phyloP scores from a whole-genome alignment of 768 basidiomycete species.

The Cyathus striatus region DNA sequence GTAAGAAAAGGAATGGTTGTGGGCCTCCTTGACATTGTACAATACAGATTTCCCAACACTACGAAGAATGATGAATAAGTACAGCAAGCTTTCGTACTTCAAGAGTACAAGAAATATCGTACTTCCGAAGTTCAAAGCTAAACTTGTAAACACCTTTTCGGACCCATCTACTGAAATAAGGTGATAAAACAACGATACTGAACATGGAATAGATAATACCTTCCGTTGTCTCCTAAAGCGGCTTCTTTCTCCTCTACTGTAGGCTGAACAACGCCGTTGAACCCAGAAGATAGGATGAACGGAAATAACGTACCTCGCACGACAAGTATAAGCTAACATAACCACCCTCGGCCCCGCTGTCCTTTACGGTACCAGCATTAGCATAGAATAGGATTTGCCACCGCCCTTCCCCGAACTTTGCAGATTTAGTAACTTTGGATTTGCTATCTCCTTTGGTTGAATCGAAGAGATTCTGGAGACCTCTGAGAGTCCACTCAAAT shows the following conservation, averaged over 20 bases:
- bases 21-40: conserved; percentile 71
- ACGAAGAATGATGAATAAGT: background rate
- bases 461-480: conserved; percentile 71
- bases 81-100: background rate
- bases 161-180: conserved; percentile 53
- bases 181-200: background rate
- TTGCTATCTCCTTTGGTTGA: conserved; percentile 73
- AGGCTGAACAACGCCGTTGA: conserved; percentile 40
- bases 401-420: conserved; percentile 68
- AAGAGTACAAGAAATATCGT: conserved; percentile 1
- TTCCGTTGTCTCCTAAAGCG: conserved; percentile 50
- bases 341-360: conserved; percentile 40
- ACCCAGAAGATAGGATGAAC: background rate
- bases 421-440: conserved; percentile 73
- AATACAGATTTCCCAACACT: conserved; percentile 40
- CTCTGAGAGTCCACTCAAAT: conserved; percentile 77
- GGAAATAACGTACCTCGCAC: conserved; percentile 56
- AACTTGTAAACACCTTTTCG: conserved; percentile 85
- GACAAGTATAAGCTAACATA: conserved; percentile 77
- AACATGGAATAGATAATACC: conserved; percentile 23
- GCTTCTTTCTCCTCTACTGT: conserved; percentile 71
- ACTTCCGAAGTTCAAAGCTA: conserved; percentile 78
- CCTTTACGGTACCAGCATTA: conserved; percentile 66
- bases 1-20: conserved; percentile 77
- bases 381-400: conserved; percentile 88